Percentiles rank a stretch among this genome's conserved stretches.
Conservation (phyloP, 371 early-diverging fungal species). For the Rhizopus delemar region DNA sequence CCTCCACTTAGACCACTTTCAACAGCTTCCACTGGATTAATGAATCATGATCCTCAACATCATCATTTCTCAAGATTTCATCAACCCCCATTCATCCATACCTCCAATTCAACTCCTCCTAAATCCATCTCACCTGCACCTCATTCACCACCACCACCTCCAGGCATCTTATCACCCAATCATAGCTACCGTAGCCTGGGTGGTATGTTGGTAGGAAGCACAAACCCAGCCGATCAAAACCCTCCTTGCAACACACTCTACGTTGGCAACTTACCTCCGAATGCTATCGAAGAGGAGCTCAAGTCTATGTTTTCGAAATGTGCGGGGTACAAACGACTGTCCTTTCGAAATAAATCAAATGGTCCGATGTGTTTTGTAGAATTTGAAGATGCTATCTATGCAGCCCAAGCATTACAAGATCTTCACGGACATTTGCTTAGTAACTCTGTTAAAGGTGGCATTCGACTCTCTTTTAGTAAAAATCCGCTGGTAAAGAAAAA, state of each 20-base stretch:
- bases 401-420: constrained; percentile 81
- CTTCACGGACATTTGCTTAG: constrained; percentile 75
- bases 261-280: constrained; percentile 85
- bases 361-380: constrained; percentile 92
- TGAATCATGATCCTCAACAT: constrained; percentile 19
- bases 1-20: constrained; percentile 12
- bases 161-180: constrained; percentile 25
- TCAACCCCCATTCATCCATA: constrained; percentile 22
- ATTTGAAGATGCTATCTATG: constrained; percentile 85
- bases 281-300: constrained; percentile 82
- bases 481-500: constrained; percentile 68
- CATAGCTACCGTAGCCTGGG: constrained; percentile 25
- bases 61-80: constrained; percentile 14
- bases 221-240: constrained; percentile 82
- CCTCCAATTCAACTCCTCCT: constrained; percentile 34
- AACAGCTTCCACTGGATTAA: constrained; percentile 20
- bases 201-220: constrained; percentile 25
- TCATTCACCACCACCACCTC: constrained; percentile 26
- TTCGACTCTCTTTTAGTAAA: constrained; percentile 88
- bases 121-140: constrained; percentile 27
- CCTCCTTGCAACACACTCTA: constrained; percentile 94
- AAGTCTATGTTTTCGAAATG: constrained; percentile 70
- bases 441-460: constrained; percentile 86
- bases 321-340: constrained; percentile 81
- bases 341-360: constrained; percentile 73